Percentiles rank a stretch among this genome's conserved stretches.
Evolutionary conservation across 495 filamentous ascomycete species (phyloP).

Genomic region (Daldinia grandis): DNA sequence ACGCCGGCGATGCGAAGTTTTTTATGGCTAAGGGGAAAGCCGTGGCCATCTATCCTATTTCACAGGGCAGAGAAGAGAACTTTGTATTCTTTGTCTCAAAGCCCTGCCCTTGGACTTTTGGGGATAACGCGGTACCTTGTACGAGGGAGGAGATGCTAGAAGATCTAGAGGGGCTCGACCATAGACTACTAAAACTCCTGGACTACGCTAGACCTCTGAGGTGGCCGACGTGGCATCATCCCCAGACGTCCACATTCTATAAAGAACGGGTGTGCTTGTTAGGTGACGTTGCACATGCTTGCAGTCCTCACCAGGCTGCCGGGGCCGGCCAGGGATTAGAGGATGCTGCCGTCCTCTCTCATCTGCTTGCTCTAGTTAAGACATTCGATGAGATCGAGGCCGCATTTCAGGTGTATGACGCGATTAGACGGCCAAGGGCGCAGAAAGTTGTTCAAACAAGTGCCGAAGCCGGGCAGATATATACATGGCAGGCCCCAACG

Average conservation of each 20-base stretch:
- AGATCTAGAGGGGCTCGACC: constrained; percentile 39
- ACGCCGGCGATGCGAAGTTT: constrained; percentile 61
- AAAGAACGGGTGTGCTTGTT: constrained; percentile 61
- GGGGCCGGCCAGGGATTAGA: constrained; percentile 70
- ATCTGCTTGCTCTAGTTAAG: constrained; percentile 50
- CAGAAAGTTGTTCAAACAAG: constrained; percentile 61
- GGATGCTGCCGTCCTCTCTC: constrained; percentile 64
- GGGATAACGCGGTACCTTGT: constrained; percentile 27
- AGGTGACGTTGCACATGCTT: constrained; percentile 70
- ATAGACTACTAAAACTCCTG: constrained; percentile 35
- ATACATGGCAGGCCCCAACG: constrained; percentile 54
- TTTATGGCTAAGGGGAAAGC: constrained; percentile 62
- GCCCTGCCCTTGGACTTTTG: constrained; percentile 20
- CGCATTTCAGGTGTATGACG: constrained; percentile 48
- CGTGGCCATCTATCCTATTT: constrained; percentile 66
- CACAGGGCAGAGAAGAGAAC: constrained; percentile 54
- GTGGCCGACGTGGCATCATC: constrained; percentile 70
- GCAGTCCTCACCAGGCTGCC: constrained; percentile 67
- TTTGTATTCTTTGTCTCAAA: constrained; percentile 36
- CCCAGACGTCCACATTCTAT: constrained; percentile 59
- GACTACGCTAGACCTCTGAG: constrained; percentile 51
- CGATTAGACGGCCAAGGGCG: constrained; percentile 49
- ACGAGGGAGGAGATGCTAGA: constrained; percentile 41
- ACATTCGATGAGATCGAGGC: constrained; percentile 28
- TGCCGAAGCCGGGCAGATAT: constrained; percentile 46